Conservation (phyloP, 306 rosid species). For the Mimosa pudica region DNA sequence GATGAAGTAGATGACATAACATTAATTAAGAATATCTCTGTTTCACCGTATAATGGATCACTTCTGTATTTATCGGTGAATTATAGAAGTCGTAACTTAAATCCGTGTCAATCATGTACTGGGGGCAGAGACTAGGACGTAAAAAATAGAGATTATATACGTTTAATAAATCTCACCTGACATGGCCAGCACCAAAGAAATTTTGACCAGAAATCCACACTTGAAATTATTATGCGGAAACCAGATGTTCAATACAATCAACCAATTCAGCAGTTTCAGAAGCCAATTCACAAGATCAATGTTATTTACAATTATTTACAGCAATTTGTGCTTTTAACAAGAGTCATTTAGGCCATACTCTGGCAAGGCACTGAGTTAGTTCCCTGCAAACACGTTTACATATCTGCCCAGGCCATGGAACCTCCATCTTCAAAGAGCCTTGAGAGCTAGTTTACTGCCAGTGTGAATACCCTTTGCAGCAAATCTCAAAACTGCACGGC, state of each 20-base stretch:
- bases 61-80: background rate
- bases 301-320: constrained; percentile 60
- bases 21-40: background rate
- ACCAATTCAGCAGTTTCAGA: constrained; percentile 16
- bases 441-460: constrained; percentile 66
- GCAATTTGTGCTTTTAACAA: background rate
- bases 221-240: constrained; percentile 2
- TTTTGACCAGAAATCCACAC: background rate
- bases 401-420: constrained; percentile 28
- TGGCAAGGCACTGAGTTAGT: background rate
- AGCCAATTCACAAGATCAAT: constrained; percentile 14
- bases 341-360: background rate
- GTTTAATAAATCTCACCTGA: background rate
- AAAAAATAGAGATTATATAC: background rate
- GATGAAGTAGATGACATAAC: background rate
- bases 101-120: background rate
- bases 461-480: constrained; percentile 73
- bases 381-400: constrained; percentile 1
- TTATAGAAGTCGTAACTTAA: background rate
- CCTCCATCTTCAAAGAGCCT: constrained; percentile 52
- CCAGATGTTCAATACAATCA: constrained; percentile 27
- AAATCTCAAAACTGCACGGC: constrained; percentile 63
- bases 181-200: background rate
- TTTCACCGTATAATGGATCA: background rate
- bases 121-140: no score